These are phyloP conservation scores for Eudorina sp. DNA, from an alignment of 139 green algal species.

Conservation along the genomic window DNA sequence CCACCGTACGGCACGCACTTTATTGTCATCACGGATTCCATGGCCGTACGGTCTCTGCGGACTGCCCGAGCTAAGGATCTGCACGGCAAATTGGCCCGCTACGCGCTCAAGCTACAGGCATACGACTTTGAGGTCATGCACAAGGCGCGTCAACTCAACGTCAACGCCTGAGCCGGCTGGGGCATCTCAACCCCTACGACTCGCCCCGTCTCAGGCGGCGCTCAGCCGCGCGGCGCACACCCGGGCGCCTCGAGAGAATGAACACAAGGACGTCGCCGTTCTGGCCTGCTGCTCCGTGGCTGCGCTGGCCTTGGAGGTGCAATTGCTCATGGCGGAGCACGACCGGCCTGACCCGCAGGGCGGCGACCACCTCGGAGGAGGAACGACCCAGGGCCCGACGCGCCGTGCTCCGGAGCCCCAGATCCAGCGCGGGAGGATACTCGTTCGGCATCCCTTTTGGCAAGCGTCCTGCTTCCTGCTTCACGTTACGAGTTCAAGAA, in stretches of 20 bases:
- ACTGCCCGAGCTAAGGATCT: slow-evolving; percentile 9
- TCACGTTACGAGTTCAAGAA: no score
- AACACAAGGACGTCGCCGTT: no score
- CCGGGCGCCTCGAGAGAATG: no score
- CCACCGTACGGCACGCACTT: slow-evolving; percentile 45
- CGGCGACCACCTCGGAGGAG: neutral
- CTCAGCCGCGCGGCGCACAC: neutral
- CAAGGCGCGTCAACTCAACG: neutral
- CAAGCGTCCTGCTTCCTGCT: no score
- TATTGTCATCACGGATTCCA: slow-evolving; percentile 49
- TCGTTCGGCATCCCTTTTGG: neutral
- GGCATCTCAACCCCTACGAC: neutral
- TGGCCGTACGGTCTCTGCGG: slow-evolving; percentile 21
- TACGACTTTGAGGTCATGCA: slow-evolving; percentile 43
- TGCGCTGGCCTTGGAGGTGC: no score
- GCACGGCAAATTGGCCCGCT: slow-evolving; percentile 35
- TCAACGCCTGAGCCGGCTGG: slow-evolving; percentile 18
- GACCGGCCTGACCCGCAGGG: neutral
- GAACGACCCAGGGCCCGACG: neutral
- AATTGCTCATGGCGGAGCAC: neutral
- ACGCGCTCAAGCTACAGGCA: slow-evolving; percentile 46
- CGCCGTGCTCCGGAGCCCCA: neutral
- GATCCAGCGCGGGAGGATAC: neutral
- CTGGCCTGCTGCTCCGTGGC: no score
- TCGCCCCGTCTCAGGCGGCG: neutral